These are phyloP conservation scores for Boletus edulis DNA, from an alignment of 768 basidiomycete genomes.

Conservation along the genomic window DNA sequence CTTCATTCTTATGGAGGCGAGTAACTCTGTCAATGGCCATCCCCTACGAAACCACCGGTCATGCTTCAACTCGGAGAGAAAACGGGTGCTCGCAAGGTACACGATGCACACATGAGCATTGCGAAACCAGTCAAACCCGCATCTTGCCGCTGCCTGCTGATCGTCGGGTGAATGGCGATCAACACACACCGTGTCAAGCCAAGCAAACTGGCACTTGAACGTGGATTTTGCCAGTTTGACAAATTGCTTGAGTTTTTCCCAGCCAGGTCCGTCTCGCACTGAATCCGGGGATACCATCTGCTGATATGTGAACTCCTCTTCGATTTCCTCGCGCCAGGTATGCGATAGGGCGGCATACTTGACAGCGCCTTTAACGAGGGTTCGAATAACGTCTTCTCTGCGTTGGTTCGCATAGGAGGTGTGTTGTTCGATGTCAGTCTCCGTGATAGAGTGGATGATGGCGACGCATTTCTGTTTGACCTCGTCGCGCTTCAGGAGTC, in stretches of 20 bases:
- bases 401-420: neutral
- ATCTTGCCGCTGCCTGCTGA: neutral
- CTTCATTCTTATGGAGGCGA: neutral
- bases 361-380: neutral
- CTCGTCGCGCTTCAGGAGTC: neutral
- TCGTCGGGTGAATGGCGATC: neutral
- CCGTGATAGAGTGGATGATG: constrained; percentile 1
- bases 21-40: neutral
- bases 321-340: neutral
- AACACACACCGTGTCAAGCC: neutral
- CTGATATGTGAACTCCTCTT: neutral
- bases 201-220: neutral
- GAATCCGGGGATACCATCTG: neutral
- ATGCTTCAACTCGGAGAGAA: neutral
- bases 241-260: neutral
- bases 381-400: neutral
- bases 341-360: constrained; percentile 7
- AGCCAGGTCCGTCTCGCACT: constrained; percentile 2
- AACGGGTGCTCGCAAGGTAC: neutral
- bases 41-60: constrained; percentile 4
- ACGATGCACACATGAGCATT: constrained; percentile 5
- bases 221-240: neutral
- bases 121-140: constrained; percentile 1
- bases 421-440: constrained; percentile 4
- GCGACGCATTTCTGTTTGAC: neutral